These are phyloP conservation scores for Ogataea ganodermae DNA, from an alignment of 805 yeast genomes.

Conservation along the genomic window DNA sequence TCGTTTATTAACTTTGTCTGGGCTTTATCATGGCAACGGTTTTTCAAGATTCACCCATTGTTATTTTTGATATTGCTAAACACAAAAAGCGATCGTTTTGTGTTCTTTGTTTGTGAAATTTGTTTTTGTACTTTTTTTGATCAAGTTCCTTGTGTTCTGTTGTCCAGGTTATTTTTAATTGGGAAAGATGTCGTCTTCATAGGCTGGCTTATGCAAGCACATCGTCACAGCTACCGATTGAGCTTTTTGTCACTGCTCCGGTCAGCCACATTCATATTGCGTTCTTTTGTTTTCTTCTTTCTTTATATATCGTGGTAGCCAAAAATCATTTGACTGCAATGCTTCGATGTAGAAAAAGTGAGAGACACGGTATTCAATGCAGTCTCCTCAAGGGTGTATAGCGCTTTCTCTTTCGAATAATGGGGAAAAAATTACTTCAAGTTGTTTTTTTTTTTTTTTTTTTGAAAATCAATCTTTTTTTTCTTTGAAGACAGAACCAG, in stretches of 20 bases:
- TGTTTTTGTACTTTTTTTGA: not conserved
- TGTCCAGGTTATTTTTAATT: not conserved
- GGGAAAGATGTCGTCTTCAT: not conserved
- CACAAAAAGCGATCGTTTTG: not conserved
- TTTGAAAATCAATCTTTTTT: not conserved
- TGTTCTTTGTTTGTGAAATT: not conserved
- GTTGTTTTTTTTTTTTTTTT: too few species aligned
- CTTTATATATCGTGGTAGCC: constrained; percentile 1
- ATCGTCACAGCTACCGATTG: constrained; percentile 1
- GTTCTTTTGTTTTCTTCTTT: not conserved
- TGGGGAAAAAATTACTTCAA: too few species aligned
- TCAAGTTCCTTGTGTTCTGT: not conserved
- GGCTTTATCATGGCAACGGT: too few species aligned
- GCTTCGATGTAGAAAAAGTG: too few species aligned
- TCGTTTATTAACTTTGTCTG: not conserved
- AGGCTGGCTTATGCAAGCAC: not conserved
- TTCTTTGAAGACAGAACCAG: too few species aligned
- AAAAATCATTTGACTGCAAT: not conserved
- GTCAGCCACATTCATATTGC: constrained; percentile 1
- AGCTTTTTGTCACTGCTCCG: constrained; percentile 2
- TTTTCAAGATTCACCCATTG: not conserved
- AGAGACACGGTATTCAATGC: too few species aligned
- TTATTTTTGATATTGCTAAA: not conserved
- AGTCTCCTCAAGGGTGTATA: too few species aligned
- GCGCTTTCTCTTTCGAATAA: too few species aligned